phyloP scores from a whole-genome alignment of 306 rosid genomes.

The Pyrus pyrifolia region DNA sequence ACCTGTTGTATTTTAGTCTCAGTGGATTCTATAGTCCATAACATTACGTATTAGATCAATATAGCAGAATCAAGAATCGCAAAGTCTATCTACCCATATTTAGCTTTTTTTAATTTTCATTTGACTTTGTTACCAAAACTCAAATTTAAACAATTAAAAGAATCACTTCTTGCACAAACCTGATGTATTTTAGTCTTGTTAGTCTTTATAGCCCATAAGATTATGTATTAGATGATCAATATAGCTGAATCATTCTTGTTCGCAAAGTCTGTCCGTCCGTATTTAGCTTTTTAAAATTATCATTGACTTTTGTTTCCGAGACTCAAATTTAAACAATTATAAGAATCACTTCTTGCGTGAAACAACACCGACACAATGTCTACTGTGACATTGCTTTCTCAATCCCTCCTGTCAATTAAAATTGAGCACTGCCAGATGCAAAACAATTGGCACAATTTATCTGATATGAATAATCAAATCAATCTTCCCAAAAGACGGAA shows the following conservation, averaged over 20 bases:
- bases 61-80: no score
- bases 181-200: no score
- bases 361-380: not conserved
- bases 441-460: constrained; percentile 4
- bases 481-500: not conserved
- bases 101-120: not conserved
- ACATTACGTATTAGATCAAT: no score
- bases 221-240: no score
- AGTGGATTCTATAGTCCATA: no score
- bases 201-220: no score
- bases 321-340: not conserved
- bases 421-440: not conserved
- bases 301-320: not conserved
- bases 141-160: not conserved
- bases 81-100: not conserved
- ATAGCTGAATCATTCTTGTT: not conserved
- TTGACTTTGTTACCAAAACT: not conserved
- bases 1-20: not conserved
- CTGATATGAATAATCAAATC: constrained; percentile 17
- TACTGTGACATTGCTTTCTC: constrained; percentile 22
- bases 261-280: not conserved
- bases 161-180: not conserved
- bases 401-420: not conserved
- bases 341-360: not conserved
- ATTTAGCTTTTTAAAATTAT: not conserved